A percentile compares a stretch with the other conserved stretches of the same genome.
These are phyloP conservation scores for Dispira parvispora DNA, from an alignment of 192 early-diverging fungal species.

Conservation along the genomic window DNA sequence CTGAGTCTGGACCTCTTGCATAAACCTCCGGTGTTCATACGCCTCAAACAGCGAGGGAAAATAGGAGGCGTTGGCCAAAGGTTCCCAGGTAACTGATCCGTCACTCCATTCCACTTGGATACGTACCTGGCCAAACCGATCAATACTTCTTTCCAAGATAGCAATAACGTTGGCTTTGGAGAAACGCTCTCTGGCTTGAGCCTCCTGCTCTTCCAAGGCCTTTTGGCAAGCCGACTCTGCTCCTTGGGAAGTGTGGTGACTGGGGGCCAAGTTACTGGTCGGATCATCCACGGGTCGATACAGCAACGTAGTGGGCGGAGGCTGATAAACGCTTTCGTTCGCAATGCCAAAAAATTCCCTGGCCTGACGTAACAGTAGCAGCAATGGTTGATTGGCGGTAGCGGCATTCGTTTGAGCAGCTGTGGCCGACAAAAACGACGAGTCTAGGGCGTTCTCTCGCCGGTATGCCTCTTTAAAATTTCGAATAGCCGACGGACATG, in stretches of 20 bases:
- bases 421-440: not conserved
- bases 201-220: not conserved
- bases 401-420: not conserved
- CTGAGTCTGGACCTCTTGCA: not conserved
- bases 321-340: not conserved
- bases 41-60: not conserved
- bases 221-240: not conserved
- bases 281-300: not conserved
- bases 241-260: not conserved
- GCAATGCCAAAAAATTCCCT: not conserved
- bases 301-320: not conserved
- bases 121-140: not conserved
- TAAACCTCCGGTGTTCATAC: not conserved
- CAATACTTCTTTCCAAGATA: not conserved
- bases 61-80: not conserved
- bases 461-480: not conserved
- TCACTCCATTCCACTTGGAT: slow-evolving; percentile 2
- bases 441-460: not conserved
- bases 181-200: not conserved
- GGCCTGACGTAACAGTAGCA: not conserved
- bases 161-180: not conserved
- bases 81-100: not conserved
- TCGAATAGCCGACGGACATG: not conserved
- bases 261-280: not conserved
- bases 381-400: too few species aligned